These are phyloP conservation scores for Saccharomycopsis hybrid DNA, from an alignment of 1,139 yeast species.

Conservation along the genomic window DNA sequence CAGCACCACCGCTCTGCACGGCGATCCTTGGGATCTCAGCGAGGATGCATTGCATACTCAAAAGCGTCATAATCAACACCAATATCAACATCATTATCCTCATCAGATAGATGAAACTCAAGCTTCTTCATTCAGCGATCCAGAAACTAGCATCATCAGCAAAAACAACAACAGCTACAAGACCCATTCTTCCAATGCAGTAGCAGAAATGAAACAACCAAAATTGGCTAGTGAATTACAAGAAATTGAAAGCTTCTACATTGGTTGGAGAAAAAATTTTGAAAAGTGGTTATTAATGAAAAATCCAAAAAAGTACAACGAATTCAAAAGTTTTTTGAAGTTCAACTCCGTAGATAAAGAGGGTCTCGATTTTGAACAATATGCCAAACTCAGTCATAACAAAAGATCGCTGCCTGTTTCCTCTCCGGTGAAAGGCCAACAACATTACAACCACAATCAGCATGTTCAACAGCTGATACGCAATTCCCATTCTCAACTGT, in stretches of 20 bases:
- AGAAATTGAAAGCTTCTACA: conserved; percentile 14
- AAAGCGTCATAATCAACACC: not conserved
- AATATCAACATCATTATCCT: too few relatives aligned
- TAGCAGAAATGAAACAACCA: not conserved
- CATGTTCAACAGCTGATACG: not conserved
- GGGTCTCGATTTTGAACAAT: too few relatives aligned
- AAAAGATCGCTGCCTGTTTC: too few relatives aligned
- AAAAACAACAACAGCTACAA: too few relatives aligned
- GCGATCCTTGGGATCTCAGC: conserved; percentile 5
- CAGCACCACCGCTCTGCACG: not conserved
- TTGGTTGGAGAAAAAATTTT: conserved; percentile 28
- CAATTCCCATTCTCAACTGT: not conserved
- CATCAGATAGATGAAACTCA: too few relatives aligned
- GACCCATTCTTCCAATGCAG: not conserved
- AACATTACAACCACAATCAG: too few relatives aligned
- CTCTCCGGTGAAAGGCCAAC: too few relatives aligned
- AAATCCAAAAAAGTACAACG: conserved; percentile 28
- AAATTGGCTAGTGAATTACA: conserved; percentile 1
- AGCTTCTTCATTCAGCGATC: too few relatives aligned
- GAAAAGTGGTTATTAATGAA: conserved; percentile 29
- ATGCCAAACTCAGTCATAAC: not conserved
- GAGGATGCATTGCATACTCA: not conserved
- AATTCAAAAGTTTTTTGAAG: conserved; percentile 26
- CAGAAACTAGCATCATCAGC: too few relatives aligned
- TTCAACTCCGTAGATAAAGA: conserved; percentile 22